Evolutionary conservation across 2,329 filamentous ascomycete genomes (phyloP), one percentile per base, ranked within the genome.

Genomic region (Exophiala dermatitidis): DNA sequence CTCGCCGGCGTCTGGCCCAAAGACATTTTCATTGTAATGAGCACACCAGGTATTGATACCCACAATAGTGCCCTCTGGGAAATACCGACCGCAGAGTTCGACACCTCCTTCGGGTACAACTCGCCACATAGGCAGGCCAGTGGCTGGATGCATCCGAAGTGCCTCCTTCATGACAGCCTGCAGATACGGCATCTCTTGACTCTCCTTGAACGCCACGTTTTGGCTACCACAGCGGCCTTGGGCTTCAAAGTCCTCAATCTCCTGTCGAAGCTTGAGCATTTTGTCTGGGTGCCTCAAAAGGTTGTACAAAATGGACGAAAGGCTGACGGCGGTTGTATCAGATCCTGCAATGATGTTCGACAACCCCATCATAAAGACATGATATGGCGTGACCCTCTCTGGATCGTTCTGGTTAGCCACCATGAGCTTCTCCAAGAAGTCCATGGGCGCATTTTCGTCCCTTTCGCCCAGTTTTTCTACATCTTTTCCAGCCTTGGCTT

Each of bases 271-370:
- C 53, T 60, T 60, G 37, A 44, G 19, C 52, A 62, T 50, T 32
- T 52, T 55, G 12, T 51, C 43, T 0, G 83, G 82, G 62, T 82
- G 79, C 63, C 83, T 83, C 34, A 90, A 74, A 2, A 90, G 70
- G 67, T 82, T 83, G 69, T 90, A 90, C 63, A 91, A 87, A 0
- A 90, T 78, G 4, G 82, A 77, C 4, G 80, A 79, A 0, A 90
- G 75, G 4, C 79, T 82, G 12, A 60, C 51, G 4, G 61, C 57
- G 7, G 61, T 62, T 4, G 56, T 61, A 49, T 59, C 56, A 6
- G 48, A 47, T 1, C 57, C 59, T 46, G 61, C 61, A 46, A 60
- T 60, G 46, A 40, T 68, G 66, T 50, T 66, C 5, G 48, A 52
- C 42, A 58, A 55, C 1, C 65, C 67, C 67, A 70, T 68, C 50